These are phyloP conservation scores for Aspergillus bertholletiae DNA, from an alignment of 495 filamentous ascomycete genomes.

Conservation along the genomic window DNA sequence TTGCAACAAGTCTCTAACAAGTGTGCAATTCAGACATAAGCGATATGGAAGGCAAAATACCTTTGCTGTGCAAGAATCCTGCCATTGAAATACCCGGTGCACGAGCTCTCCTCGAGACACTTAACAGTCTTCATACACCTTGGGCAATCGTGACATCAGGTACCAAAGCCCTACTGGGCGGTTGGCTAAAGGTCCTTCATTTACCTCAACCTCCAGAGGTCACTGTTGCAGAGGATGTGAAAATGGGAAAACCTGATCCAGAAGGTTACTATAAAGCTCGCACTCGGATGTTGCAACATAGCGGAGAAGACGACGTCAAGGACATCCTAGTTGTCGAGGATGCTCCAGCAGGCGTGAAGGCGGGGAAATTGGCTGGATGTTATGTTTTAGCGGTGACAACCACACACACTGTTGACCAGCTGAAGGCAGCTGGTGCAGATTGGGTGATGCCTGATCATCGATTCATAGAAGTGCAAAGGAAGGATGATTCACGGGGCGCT, in stretches of 20 bases:
- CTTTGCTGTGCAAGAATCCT: conserved; percentile 58
- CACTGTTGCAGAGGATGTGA: conserved; percentile 75
- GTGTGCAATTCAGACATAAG: conserved; percentile 55
- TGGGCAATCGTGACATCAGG: conserved; percentile 70
- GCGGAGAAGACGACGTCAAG: conserved; percentile 12
- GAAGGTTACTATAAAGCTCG: conserved; percentile 56
- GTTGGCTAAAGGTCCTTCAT: conserved; percentile 70
- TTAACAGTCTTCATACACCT: conserved; percentile 62
- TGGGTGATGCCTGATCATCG: conserved; percentile 48
- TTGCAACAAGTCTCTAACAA: too few relatives aligned
- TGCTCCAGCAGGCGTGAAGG: conserved; percentile 70
- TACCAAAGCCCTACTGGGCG: conserved; percentile 65
- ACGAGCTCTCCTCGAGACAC: conserved; percentile 44
- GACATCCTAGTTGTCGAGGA: conserved; percentile 85
- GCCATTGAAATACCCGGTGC: conserved; percentile 68
- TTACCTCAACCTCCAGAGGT: conserved; percentile 56
- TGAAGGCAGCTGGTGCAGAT: conserved; percentile 64
- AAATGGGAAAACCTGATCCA: conserved; percentile 69
- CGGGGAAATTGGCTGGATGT: conserved; percentile 77
- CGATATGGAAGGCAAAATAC: conserved; percentile 64
- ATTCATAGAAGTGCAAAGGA: too few relatives aligned
- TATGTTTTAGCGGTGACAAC: conserved; percentile 73
- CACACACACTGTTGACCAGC: conserved; percentile 63
- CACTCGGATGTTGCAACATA: not conserved
- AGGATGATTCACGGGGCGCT: too few relatives aligned